phyloP scores from a whole-genome alignment of 306 rosid genomes.

The Parietaria judaica region DNA sequence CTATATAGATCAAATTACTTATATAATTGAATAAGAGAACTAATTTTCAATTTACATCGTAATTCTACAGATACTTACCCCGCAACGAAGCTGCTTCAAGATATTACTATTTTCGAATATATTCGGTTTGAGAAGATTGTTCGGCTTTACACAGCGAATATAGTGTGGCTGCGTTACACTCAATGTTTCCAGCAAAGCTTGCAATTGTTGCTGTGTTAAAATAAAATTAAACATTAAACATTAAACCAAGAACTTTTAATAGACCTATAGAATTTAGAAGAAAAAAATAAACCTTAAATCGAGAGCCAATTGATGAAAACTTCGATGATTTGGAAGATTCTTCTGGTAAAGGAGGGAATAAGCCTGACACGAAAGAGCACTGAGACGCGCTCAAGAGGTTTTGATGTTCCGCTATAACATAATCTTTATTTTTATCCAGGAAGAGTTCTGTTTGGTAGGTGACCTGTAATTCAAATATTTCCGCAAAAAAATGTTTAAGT shows the following conservation, averaged over 20 bases:
- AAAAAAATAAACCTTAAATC: slow-evolving; percentile 58
- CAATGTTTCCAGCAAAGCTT: slow-evolving; percentile 86
- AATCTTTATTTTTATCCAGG: slow-evolving; percentile 95
- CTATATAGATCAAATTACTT: too few species aligned
- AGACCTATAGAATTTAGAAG: slow-evolving; percentile 6
- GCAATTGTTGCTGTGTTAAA: slow-evolving; percentile 69
- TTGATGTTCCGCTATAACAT: slow-evolving; percentile 90
- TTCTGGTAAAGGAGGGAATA: slow-evolving; percentile 80
- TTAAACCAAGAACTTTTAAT: neutral
- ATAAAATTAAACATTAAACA: slow-evolving; percentile 10
- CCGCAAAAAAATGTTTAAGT: neutral
- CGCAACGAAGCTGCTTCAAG: slow-evolving; percentile 84
- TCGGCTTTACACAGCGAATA: slow-evolving; percentile 93
- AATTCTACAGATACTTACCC: slow-evolving; percentile 38
- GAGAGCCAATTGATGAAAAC: slow-evolving; percentile 83
- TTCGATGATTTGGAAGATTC: slow-evolving; percentile 84
- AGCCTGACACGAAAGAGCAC: slow-evolving; percentile 76
- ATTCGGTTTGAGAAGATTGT: slow-evolving; percentile 77
- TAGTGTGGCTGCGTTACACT: slow-evolving; percentile 93
- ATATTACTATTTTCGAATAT: slow-evolving; percentile 75
- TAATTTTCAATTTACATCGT: too few species aligned
- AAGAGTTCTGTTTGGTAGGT: slow-evolving; percentile 89
- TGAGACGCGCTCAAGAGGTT: slow-evolving; percentile 67
- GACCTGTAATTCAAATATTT: slow-evolving; percentile 45
- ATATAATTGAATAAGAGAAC: too few species aligned